These are phyloP conservation scores for Vaccinium myrtillus DNA, from an alignment of 148 eudicot species.

Conservation along the genomic window DNA sequence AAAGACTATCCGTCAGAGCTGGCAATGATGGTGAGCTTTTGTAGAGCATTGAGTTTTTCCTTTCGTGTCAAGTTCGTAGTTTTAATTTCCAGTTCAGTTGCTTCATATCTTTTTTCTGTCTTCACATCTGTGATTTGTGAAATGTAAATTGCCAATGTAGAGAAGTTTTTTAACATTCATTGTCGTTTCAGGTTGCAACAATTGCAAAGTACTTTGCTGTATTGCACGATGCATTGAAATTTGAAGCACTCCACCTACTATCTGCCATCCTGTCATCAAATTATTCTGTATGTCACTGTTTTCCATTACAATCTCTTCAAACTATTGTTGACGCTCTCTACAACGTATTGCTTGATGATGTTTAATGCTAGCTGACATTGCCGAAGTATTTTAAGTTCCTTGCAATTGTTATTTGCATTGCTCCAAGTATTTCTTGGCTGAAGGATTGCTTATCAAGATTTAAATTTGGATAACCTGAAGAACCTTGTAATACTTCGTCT, in stretches of 20 bases:
- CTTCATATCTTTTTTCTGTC: not conserved
- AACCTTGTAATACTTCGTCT: not conserved
- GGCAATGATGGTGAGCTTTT: conserved; percentile 46
- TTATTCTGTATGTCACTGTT: conserved; percentile 51
- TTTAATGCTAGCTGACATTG: conserved; percentile 4
- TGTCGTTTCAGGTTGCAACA: conserved; percentile 51
- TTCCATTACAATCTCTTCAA: not conserved
- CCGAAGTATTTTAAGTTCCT: not conserved
- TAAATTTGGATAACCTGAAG: not conserved
- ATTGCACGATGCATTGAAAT: conserved; percentile 75
- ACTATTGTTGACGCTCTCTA: not conserved
- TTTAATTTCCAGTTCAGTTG: conserved; percentile 7
- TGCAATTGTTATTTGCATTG: not conserved
- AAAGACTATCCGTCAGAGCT: conserved; percentile 52
- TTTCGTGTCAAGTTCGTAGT: not conserved
- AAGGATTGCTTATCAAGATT: not conserved
- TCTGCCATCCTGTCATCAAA: conserved; percentile 54
- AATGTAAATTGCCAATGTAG: not conserved
- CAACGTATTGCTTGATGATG: not conserved
- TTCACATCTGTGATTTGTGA: not conserved
- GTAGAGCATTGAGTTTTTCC: not conserved
- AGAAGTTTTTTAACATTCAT: conserved; percentile 1
- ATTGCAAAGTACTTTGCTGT: conserved; percentile 67
- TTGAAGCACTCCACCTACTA: conserved; percentile 74
- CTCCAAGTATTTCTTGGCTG: not conserved